Base-by-base conservation (phyloP, 2,329 filamentous ascomycete species). In the Cadophora luteo-olivacea region DNA sequence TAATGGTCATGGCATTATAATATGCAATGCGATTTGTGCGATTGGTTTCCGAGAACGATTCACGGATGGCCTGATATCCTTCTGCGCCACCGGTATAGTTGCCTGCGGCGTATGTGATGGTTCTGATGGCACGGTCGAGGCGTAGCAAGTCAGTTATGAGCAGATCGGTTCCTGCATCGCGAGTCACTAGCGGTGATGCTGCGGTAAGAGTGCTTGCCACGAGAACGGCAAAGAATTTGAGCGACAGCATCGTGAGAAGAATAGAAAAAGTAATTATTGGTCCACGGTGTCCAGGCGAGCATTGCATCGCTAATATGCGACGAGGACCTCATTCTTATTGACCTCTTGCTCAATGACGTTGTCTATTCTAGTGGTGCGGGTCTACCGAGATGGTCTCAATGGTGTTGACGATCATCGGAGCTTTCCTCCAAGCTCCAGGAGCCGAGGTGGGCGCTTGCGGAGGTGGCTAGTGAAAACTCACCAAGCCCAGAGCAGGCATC, bases 101-200 rank as follows among this genome's bases (percentile, higher is more conserved):
- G 12, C 61, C 61, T n/a, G 61, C 61, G 9, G 61, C 61, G 41
- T 63, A 51, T 22, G 41, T 63, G 45, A 63, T 63, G 25, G 14
- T 63, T 33, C 61, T 33, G 45, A 63, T 63, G 11, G 61, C 41
- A 25, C 48, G 45, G 48, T 51, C 45, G 25, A 51, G 41, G 16
- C 61, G 61, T 4, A 63, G 29, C 11, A 63, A 41, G 11, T 63
- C 61, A 9, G 41, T 51, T 19, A 63, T 36, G 16, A 63, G 16
- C 3, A 63, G 45, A 19, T 63, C 41, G 12, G 61, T 52, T 33
- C 61, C 61, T 29, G 45, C 45, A 38, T 63, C 61, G 22, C 61
- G 61, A 6, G 61, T n/a, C 19, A 22, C 16, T 25, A 61, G 33
- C 2, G 57, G 33, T 4, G 57, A 24, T 25, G 57, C 19, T 33